Percentiles rank a stretch among this genome's conserved stretches.
These are phyloP conservation scores for Phanerochaete sordida DNA, from an alignment of 768 basidiomycete genomes.

Conservation along the genomic window DNA sequence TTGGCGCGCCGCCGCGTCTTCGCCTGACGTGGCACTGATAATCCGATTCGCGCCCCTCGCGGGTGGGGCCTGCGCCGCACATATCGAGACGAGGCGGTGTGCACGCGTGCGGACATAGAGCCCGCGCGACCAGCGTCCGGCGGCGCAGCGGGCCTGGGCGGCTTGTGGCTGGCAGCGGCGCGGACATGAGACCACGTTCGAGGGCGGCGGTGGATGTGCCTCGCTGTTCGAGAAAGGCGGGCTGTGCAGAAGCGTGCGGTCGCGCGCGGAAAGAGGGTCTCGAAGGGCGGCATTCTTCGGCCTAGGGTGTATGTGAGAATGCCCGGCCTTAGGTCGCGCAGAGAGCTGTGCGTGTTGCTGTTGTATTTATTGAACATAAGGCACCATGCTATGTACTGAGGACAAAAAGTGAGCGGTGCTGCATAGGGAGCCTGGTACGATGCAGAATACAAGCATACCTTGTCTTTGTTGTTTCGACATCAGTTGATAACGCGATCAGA, in stretches of 20 bases:
- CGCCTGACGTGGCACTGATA: background rate
- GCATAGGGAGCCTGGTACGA: background rate
- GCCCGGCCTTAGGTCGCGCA: background rate
- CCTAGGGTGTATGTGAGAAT: background rate
- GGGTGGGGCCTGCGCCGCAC: background rate
- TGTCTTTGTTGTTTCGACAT: background rate
- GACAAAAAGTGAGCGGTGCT: too few relatives aligned
- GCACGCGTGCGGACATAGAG: background rate
- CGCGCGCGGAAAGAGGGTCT: background rate
- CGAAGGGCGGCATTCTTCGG: background rate
- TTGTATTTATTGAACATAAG: too few relatives aligned
- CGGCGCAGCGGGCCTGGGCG: too few relatives aligned
- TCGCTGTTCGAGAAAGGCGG: background rate
- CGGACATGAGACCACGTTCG: background rate
- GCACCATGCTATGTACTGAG: background rate
- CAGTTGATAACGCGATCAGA: background rate
- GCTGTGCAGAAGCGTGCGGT: background rate
- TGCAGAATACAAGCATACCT: background rate
- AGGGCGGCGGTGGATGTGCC: background rate
- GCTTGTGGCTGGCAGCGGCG: background rate
- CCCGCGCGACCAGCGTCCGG: too few relatives aligned
- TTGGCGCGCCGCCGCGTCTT: background rate
- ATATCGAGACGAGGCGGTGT: background rate
- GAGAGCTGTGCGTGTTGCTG: background rate
- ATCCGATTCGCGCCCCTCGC: background rate